Base-by-base conservation (phyloP, 768 basidiomycete genomes). In the Mrakia hoshinonis region DNA sequence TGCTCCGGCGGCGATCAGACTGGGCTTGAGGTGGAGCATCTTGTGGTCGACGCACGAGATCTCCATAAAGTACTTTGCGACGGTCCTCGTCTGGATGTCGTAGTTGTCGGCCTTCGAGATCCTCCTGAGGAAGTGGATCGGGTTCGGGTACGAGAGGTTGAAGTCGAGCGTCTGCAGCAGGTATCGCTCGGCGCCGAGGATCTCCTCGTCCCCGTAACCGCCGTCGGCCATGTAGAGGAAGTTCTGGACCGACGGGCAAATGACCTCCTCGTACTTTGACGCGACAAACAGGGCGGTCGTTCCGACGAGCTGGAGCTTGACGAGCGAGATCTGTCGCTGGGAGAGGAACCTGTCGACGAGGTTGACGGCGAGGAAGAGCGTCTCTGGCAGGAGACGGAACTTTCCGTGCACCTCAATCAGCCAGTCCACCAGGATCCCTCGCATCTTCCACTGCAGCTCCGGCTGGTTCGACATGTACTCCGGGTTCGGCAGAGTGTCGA, bases 81-180 rank as follows among this genome's bases (percentile, higher is more conserved):
- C 83, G 3, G 92, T 93, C 69, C 93, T 82, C 20, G 87, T 87
- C 75, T 91, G 86, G 38, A 89, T 84, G 75, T 94, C 89, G 79
- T 92, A 95, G 69, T 88, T 87, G 75, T 97, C 94, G 3, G 92
- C 94, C 81, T 96, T 97, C 82, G 90, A 92, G 69, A 91, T 87
- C 43, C 93, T 84, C 48, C 93, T 83, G 49, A 96, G 83, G 83
- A 89, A 96, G 74, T 90, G 87, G 81, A 97, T 87, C 2, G 92
- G 91, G 74, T 90, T 92, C 36, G 94, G 90, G 77, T 87, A 90
- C 71, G 87, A 85, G 73, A 96, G 77, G 78, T 94, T 88, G 86
- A 90, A 97, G 36, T 89, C 86, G 67, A 96, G 81, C 11, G 89
- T 89, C 78, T 88, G 87, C 60, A 96, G 82, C 67, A 97, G 85